These are phyloP conservation scores for Mucor racemosus DNA, from an alignment of 371 early-diverging fungal species.

Conservation along the genomic window DNA sequence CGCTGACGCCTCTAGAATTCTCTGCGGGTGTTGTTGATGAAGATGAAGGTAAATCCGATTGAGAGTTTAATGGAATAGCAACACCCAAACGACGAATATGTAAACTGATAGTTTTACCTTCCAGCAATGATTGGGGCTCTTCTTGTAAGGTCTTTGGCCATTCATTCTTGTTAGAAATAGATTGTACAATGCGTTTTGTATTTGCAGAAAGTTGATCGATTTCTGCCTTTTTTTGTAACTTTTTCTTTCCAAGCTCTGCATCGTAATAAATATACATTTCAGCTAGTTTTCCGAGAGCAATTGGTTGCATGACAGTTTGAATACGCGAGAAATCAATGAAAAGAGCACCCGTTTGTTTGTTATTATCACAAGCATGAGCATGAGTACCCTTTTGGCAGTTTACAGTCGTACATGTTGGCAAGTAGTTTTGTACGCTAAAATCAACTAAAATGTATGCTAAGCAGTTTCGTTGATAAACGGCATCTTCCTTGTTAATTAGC, in stretches of 20 bases:
- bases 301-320: conserved; percentile 80
- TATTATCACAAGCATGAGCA: conserved; percentile 15
- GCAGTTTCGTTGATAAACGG: conserved; percentile 52
- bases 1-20: conserved; percentile 37
- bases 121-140: conserved; percentile 56
- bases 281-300: conserved; percentile 70
- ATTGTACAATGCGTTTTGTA: conserved; percentile 70
- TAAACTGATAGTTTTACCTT: conserved; percentile 59
- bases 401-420: conserved; percentile 6
- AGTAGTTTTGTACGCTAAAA: conserved; percentile 65
- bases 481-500: not conserved
- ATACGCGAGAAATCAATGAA: conserved; percentile 63
- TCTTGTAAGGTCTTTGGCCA: conserved; percentile 48
- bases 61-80: conserved; percentile 69
- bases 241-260: conserved; percentile 67
- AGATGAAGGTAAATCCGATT: conserved; percentile 38
- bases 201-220: conserved; percentile 67
- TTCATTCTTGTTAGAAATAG: conserved; percentile 56
- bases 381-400: conserved; percentile 19
- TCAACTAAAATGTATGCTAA: conserved; percentile 77
- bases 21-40: not conserved
- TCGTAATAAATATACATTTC: conserved; percentile 75
- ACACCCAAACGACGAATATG: conserved; percentile 64
- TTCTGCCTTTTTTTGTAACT: conserved; percentile 58
- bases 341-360: conserved; percentile 48